Evolutionary conservation across 768 basidiomycete genomes (phyloP).

Genomic region (Gyrodon lividus): DNA sequence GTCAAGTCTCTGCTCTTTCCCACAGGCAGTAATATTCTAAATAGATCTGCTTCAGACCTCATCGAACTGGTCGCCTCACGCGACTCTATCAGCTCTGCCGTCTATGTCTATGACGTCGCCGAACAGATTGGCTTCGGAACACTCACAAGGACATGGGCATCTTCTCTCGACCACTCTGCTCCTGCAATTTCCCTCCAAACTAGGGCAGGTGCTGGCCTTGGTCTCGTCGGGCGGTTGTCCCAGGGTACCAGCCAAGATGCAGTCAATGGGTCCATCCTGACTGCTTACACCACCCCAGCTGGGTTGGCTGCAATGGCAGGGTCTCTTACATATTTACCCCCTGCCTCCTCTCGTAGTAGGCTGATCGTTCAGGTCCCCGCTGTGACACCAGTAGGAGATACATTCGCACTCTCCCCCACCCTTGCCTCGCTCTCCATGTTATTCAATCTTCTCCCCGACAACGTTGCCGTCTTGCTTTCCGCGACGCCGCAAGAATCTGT

Average conservation of each 20-base stretch:
- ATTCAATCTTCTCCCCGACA: conserved; percentile 59
- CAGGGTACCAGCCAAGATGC: conserved; percentile 75
- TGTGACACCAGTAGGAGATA: conserved; percentile 61
- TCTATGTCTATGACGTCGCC: conserved; percentile 83
- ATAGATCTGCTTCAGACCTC: conserved; percentile 52
- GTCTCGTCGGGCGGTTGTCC: conserved; percentile 74
- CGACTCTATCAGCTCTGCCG: conserved; percentile 52
- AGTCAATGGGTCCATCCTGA: conserved; percentile 57
- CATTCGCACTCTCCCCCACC: conserved; percentile 73
- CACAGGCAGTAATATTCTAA: conserved; percentile 4
- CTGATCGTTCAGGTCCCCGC: conserved; percentile 84
- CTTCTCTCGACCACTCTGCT: conserved; percentile 41
- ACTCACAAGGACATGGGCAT: conserved; percentile 64
- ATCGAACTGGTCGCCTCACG: conserved; percentile 70
- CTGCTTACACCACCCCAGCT: conserved; percentile 79
- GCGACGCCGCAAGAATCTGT: conserved; percentile 81
- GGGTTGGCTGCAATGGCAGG: conserved; percentile 84
- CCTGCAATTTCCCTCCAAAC: conserved; percentile 74
- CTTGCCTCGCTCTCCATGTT: conserved; percentile 64
- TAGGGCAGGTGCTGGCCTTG: conserved; percentile 79
- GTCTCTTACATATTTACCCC: conserved; percentile 70
- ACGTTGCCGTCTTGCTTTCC: conserved; percentile 74
- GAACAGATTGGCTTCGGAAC: conserved; percentile 82
- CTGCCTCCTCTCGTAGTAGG: conserved; percentile 58
- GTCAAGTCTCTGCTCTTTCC: conserved; percentile 21